Percentiles rank a stretch among this genome's conserved stretches.
Conservation (phyloP, 179 eudicot genomes). For the Actinidia chinensis region DNA sequence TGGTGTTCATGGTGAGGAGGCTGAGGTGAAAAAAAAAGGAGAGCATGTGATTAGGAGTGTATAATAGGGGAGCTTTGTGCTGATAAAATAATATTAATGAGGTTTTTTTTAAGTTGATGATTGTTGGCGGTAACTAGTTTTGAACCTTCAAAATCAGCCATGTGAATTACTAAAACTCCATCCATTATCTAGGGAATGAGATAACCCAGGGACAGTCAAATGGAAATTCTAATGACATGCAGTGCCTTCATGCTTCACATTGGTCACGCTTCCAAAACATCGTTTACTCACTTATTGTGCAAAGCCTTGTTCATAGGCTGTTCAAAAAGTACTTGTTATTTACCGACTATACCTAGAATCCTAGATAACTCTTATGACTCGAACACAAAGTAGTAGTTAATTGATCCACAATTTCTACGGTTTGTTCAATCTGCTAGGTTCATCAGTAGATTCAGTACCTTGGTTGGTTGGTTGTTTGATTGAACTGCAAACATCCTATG, state of each 20-base stretch:
- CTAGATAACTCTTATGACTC: neutral
- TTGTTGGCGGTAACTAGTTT: neutral
- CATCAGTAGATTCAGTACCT: neutral
- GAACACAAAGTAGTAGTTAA: neutral
- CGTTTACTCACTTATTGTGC: too few species aligned
- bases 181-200: constrained; percentile 6
- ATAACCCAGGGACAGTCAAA: neutral
- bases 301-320: neutral
- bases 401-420: neutral
- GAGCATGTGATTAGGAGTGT: neutral
- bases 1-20: too few species aligned
- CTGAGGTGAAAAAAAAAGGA: too few species aligned
- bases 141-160: neutral
- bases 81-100: neutral
- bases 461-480: constrained; percentile 8
- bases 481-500: neutral
- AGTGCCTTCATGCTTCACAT: neutral
- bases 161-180: neutral
- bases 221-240: neutral
- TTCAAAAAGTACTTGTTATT: neutral
- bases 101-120: neutral
- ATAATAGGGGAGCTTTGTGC: neutral
- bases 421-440: constrained; percentile 2
- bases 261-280: neutral
- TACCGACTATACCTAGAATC: neutral